Percentiles rank a stretch among this genome's conserved stretches.
Evolutionary conservation across 441 rosid genomes (phyloP).

Genomic region (Lepidium campestre): DNA sequence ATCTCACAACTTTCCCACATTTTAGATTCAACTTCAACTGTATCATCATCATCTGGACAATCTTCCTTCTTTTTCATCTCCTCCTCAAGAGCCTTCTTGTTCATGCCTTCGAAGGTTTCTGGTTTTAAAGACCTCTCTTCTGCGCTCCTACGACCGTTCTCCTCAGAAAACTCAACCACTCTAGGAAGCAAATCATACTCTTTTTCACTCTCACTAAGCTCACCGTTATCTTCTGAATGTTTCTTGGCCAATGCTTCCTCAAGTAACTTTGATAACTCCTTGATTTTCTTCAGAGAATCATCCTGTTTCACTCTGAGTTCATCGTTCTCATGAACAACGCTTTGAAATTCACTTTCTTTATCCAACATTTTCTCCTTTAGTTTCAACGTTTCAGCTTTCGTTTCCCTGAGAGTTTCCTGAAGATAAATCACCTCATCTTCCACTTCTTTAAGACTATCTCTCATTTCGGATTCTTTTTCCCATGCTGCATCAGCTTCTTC

Average conservation of each 20-base stretch:
- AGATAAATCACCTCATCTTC: constrained; percentile 75
- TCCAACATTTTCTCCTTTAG: constrained; percentile 58
- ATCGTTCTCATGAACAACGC: constrained; percentile 57
- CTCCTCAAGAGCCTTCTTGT: constrained; percentile 38
- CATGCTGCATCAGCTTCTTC: constrained; percentile 60
- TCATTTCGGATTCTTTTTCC: constrained; percentile 62
- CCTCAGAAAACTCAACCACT: constrained; percentile 78
- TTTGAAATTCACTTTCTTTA: constrained; percentile 78
- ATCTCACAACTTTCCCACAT: constrained; percentile 93
- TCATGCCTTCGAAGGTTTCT: constrained; percentile 33
- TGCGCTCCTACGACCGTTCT: constrained; percentile 56
- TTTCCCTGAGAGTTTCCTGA: constrained; percentile 64
- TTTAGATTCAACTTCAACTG: constrained; percentile 58
- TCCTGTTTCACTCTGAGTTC: constrained; percentile 56
- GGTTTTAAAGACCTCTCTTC: constrained; percentile 54
- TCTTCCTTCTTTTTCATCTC: constrained; percentile 25
- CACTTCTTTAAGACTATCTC: constrained; percentile 68
- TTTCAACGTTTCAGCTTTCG: constrained; percentile 50
- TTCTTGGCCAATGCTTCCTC: constrained; percentile 62
- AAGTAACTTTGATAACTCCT: constrained; percentile 65
- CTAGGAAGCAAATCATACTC: constrained; percentile 89
- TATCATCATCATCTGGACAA: constrained; percentile 31
- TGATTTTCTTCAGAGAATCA: constrained; percentile 48
- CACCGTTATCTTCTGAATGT: constrained; percentile 56
- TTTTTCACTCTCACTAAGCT: constrained; percentile 76